Percentiles rank a stretch among this genome's conserved stretches.
These are phyloP conservation scores for Lactifluus piperatus DNA, from an alignment of 768 basidiomycete species.

Conservation along the genomic window DNA sequence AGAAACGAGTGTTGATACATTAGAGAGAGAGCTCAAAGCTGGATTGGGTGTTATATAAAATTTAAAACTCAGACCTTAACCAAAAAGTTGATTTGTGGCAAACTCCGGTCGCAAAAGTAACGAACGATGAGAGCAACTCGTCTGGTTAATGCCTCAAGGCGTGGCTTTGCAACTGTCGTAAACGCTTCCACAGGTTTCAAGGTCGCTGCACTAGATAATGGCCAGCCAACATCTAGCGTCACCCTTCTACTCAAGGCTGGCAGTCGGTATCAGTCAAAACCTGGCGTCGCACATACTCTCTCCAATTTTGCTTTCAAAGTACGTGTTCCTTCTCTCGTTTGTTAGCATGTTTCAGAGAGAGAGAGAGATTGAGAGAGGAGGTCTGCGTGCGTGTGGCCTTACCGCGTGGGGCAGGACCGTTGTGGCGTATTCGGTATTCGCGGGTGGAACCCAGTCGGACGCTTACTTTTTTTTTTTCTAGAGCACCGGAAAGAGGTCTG, in stretches of 20 bases:
- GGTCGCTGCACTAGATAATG: conserved; percentile 77
- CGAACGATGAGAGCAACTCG: conserved; percentile 20
- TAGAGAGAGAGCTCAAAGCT: conserved; percentile 55
- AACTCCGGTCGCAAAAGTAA: too few relatives aligned
- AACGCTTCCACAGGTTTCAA: conserved; percentile 68
- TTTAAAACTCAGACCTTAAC: background rate
- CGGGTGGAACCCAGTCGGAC: background rate
- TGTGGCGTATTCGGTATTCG: background rate
- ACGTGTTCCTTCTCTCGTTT: conserved; percentile 21
- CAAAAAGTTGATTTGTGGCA: too few relatives aligned
- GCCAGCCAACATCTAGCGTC: conserved; percentile 76
- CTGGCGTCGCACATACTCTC: conserved; percentile 87
- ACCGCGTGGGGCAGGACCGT: background rate
- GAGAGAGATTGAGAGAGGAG: background rate
- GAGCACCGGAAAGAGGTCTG: conserved; percentile 82
- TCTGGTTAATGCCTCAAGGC: conserved; percentile 22
- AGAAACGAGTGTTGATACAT: conserved; percentile 32
- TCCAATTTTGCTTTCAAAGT: conserved; percentile 99
- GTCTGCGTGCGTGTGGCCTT: background rate
- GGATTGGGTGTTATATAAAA: conserved; percentile 42
- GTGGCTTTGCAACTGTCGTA: conserved; percentile 76
- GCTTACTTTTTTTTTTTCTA: conserved; percentile 28
- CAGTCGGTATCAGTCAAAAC: conserved; percentile 76
- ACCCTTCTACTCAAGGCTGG: conserved; percentile 92
- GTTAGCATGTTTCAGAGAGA: too few relatives aligned